Evolutionary conservation across 2,329 filamentous ascomycete genomes (phyloP).

Genomic region (Ceratocystis smalleyi): DNA sequence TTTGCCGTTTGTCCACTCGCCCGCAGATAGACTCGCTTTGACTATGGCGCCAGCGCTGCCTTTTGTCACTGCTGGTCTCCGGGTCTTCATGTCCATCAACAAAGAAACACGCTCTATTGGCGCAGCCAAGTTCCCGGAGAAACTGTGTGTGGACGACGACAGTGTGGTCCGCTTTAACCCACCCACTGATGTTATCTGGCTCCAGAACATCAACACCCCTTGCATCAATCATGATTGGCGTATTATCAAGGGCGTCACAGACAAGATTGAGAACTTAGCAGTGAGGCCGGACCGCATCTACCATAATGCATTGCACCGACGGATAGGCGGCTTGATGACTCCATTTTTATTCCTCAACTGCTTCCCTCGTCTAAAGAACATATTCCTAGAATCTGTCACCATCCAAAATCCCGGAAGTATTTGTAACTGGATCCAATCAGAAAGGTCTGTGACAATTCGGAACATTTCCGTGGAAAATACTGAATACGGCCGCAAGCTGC

Average conservation of each 20-base stretch:
- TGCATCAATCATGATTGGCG: neutral
- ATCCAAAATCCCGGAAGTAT: neutral
- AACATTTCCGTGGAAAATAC: conserved; percentile 2
- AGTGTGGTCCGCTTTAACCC: conserved; percentile 8
- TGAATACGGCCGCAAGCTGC: neutral
- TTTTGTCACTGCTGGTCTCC: neutral
- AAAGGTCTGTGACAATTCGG: conserved; percentile 7
- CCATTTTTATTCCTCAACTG: conserved; percentile 5
- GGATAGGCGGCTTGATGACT: neutral
- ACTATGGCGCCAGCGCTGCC: neutral
- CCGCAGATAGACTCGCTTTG: neutral
- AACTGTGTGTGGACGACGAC: neutral
- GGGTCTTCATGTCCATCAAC: conserved; percentile 11
- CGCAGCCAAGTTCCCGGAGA: neutral
- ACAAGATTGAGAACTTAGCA: conserved; percentile 13
- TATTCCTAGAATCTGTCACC: conserved; percentile 5
- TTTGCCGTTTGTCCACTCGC: neutral
- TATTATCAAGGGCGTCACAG: neutral
- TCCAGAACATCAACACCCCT: neutral
- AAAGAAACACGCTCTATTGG: conserved; percentile 9
- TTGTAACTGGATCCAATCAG: conserved; percentile 9
- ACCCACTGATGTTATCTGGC: conserved; percentile 7
- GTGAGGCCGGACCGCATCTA: neutral
- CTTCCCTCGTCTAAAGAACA: conserved; percentile 9
- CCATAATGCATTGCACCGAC: neutral